Base-by-base conservation (phyloP, 2,329 filamentous ascomycete genomes). In the Stemphylium vesicarium region DNA sequence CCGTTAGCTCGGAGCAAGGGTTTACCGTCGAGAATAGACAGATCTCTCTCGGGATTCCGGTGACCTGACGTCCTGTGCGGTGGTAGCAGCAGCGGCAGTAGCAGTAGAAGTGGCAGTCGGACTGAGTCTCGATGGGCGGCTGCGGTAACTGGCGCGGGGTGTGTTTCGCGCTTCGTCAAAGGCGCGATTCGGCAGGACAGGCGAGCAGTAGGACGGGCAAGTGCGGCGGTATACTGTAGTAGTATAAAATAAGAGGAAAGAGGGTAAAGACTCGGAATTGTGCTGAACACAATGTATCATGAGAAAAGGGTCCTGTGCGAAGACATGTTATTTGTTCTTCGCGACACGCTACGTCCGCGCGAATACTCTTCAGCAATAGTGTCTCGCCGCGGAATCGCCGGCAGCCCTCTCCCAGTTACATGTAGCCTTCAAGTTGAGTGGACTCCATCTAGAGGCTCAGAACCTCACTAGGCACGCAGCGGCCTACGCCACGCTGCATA, bases 371-470 rank as follows among this genome's bases (percentile, higher is more conserved):
- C 39, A 53, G 55, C 52, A 50, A 57, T 55, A 56, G 63, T 59
- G 62, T 56, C 45, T 53, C 48, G 53, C 62, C 51, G 64, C 62
- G 62, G 63, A 55, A 53, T 56, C 45, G 52, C 54, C 62, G 60
- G 60, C 57, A 56, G 54, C 47, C 43, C 49, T 48, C 31, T 50
- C 32, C 45, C 62, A 64, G 50, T 32, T 33, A 43, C 50, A 40
- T 43, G 45, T 47, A 46, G 41, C 45, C 51, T 50, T 45, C n/a
- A 43, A 41, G 45, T 44, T 35, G 53, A 45, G 42, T 20, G 50
- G 45, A 50, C 48, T 37, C 44, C 50, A 57, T 51, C 43, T 50
- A 56, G 50, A 59, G 54, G 57, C 59, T 53, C 41, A 42, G 47
- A 55, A 49, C 48, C 60, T 58, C 51, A 53, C 58, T 62, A 59